Percentiles rank a stretch among this genome's conserved stretches.
Evolutionary conservation across 2,329 filamentous ascomycete genomes (phyloP).

Genomic region (Diaporthe citrichinensis): DNA sequence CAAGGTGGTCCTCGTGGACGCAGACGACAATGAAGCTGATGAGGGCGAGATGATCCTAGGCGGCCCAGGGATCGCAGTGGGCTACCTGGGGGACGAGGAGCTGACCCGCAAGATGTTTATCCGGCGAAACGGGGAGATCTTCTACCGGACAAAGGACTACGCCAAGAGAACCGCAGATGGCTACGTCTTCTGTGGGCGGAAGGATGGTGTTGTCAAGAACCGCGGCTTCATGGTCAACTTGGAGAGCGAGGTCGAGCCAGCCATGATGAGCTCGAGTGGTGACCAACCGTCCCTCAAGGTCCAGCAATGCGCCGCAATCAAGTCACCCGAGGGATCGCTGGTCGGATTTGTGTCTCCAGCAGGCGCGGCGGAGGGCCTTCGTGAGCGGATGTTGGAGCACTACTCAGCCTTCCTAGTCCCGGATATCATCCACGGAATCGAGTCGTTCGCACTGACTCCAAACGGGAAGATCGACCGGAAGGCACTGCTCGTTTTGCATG

Average conservation of each 20-base stretch:
- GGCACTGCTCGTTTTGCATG: not conserved
- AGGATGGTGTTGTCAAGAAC: conserved; percentile 51
- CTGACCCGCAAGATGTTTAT: not conserved
- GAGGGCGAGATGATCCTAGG: conserved; percentile 1
- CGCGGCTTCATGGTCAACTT: conserved; percentile 54
- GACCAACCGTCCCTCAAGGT: not conserved
- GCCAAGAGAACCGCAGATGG: conserved; percentile 33
- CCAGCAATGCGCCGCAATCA: conserved; percentile 35
- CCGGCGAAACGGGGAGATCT: not conserved
- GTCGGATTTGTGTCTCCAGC: conserved; percentile 42
- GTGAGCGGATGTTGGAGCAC: conserved; percentile 1
- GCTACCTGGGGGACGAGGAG: not conserved
- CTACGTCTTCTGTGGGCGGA: conserved; percentile 48
- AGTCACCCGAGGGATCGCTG: conserved; percentile 44
- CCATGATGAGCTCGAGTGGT: conserved; percentile 37
- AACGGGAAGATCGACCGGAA: conserved; percentile 21
- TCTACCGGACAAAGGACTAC: conserved; percentile 34
- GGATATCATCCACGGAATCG: not conserved
- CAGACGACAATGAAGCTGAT: conserved; percentile 5
- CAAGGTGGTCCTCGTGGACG: conserved; percentile 1
- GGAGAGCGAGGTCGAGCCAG: conserved; percentile 50
- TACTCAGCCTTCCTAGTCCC: conserved; percentile 5
- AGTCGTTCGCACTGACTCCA: not conserved
- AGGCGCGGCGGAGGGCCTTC: not conserved
- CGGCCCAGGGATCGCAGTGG: conserved; percentile 2